A percentile compares a stretch with the other conserved stretches of the same genome.
Evolutionary conservation across 108 stramenopile genomes (phyloP).

Genomic region (Stephanodiscus triporus): DNA sequence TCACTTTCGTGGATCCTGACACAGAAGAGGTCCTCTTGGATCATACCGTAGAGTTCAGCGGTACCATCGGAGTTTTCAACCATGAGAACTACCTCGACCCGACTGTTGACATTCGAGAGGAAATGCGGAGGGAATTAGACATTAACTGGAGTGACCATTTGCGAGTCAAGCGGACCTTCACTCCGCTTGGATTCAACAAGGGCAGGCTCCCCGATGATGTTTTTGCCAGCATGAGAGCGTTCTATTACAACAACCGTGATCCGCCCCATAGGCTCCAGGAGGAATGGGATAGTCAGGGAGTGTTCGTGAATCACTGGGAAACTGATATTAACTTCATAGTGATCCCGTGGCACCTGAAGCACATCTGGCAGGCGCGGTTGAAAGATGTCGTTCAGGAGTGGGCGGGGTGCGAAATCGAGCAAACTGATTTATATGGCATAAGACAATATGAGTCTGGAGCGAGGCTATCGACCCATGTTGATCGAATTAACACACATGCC

Average conservation of each 20-base stretch:
- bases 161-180: slow-evolving; percentile 62
- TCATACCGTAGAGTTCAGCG: slow-evolving; percentile 55
- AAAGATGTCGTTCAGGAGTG: slow-evolving; percentile 75
- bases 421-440: slow-evolving; percentile 92
- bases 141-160: slow-evolving; percentile 64
- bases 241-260: slow-evolving; percentile 82
- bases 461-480: slow-evolving; percentile 87
- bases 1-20: slow-evolving; percentile 49
- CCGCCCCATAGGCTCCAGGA: slow-evolving; percentile 59
- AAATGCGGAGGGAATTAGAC: slow-evolving; percentile 45
- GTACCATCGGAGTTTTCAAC: slow-evolving; percentile 54
- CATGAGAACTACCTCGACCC: slow-evolving; percentile 39
- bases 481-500: slow-evolving; percentile 87
- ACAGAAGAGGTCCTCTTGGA: slow-evolving; percentile 40
- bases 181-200: slow-evolving; percentile 66
- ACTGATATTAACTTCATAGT: slow-evolving; percentile 69
- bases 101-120: slow-evolving; percentile 51
- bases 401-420: slow-evolving; percentile 84
- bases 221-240: slow-evolving; percentile 78
- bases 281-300: slow-evolving; percentile 79
- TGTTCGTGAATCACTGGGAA: slow-evolving; percentile 93
- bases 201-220: slow-evolving; percentile 72
- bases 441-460: slow-evolving; percentile 88
- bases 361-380: slow-evolving; percentile 69
- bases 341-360: slow-evolving; percentile 77